Percentiles rank a stretch among this genome's conserved stretches.
These are phyloP conservation scores for Venturia oleaginea DNA, from an alignment of 2,329 filamentous ascomycete genomes.

Conservation along the genomic window DNA sequence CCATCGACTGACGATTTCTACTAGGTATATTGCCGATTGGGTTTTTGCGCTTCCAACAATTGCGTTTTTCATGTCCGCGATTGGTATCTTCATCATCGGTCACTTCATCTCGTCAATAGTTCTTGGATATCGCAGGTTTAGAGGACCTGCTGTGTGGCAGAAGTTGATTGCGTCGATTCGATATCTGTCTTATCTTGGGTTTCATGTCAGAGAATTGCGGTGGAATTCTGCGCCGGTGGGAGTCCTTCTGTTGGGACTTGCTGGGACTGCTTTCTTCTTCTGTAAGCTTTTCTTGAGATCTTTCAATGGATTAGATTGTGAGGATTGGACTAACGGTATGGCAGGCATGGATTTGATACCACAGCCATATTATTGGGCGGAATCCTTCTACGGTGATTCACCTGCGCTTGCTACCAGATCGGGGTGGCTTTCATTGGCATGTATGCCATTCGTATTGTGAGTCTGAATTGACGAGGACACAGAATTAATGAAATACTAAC, in stretches of 20 bases:
- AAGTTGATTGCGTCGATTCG: constrained; percentile 19
- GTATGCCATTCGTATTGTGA: constrained; percentile 60
- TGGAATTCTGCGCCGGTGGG: constrained; percentile 25
- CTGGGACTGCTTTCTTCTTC: constrained; percentile 23
- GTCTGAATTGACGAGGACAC: not conserved
- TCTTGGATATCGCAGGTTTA: constrained; percentile 17
- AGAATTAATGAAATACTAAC: not conserved
- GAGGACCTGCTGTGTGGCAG: constrained; percentile 14
- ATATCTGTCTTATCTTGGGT: constrained; percentile 24
- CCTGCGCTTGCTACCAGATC: constrained; percentile 79
- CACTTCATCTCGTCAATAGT: constrained; percentile 27
- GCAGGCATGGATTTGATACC: constrained; percentile 65
- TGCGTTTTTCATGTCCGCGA: constrained; percentile 43
- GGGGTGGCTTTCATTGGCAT: constrained; percentile 84
- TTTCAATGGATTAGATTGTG: not conserved
- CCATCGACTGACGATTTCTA: not conserved
- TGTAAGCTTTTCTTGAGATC: constrained; percentile 48
- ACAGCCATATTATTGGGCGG: constrained; percentile 81
- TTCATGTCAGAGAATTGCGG: constrained; percentile 18
- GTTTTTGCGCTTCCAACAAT: constrained; percentile 44
- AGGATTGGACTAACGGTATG: constrained; percentile 43
- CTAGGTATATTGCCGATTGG: constrained; percentile 46
- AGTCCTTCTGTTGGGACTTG: constrained; percentile 20
- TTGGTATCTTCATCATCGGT: constrained; percentile 39
- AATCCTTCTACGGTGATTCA: constrained; percentile 68